Evolutionary conservation across 2,329 filamentous ascomycete genomes (phyloP), one percentile per base, ranked within the genome.

Genomic region (Phaeosphaeria sp.): DNA sequence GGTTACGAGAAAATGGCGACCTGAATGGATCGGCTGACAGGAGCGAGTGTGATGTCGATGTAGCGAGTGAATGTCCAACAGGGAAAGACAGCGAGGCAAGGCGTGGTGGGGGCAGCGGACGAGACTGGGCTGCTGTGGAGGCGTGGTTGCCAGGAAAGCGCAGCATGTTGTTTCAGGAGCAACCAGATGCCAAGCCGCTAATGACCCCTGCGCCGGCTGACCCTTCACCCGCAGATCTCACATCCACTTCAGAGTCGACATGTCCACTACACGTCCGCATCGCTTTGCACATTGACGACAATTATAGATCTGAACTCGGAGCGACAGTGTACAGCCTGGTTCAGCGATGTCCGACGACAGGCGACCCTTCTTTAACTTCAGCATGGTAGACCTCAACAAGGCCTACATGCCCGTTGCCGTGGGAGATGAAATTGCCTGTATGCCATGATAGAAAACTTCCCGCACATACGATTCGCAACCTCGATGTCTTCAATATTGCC

Each of bases 111-210:
- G 64, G 42, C 42, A 17, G 42, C 42, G 56, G 65, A 58, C 56
- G 67, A 30, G 65, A 65, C 58, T 60, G 54, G 46, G 52, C 47
- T 55, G 52, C 46, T 58, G 57, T 55, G 58, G 60, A 59, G 62
- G 60, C 62, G 68, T 36, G 30, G 70, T 74, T 72, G 72, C 71
- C 67, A 72, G 63, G 72, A 65, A 36, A 66, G 65, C 21, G 43
- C 62, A 63, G 66, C 64, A 68, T 65, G 50, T 50, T 11, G 63
- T 65, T 64, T 64, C 63, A 67, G 60, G 65, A 64, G 61, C 54
- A 39, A 58, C 54, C 39, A 53, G 18, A 4, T 51, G 62, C 49
- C 59, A 57, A 56, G 53, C 54, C 54, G 60, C 60, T 60, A 56
- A 25, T 15, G 21, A 46, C 7, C 44, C 44, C 44, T 22, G 21